phyloP scores from a whole-genome alignment of 2,329 filamentous ascomycete genomes.

The Gnomoniopsis sp. region DNA sequence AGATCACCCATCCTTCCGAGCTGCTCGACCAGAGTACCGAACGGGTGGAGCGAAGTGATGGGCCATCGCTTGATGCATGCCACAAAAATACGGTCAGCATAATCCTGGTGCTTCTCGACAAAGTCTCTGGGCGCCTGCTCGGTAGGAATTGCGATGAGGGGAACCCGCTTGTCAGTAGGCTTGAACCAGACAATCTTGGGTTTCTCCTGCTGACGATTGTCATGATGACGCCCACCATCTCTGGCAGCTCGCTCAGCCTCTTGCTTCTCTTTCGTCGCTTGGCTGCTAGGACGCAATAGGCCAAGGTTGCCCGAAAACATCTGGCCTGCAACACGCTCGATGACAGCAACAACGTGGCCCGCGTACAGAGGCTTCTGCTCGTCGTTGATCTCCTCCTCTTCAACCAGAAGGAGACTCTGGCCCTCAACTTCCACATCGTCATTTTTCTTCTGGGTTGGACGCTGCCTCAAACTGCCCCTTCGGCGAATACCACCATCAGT shows the following conservation, averaged over 20 bases:
- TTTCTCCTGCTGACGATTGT: slow-evolving; percentile 86
- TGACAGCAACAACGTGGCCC: slow-evolving; percentile 93
- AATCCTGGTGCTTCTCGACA: slow-evolving; percentile 97
- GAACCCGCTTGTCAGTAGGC: slow-evolving; percentile 97
- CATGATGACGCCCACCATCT: slow-evolving; percentile 75
- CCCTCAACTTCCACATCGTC: slow-evolving; percentile 98
- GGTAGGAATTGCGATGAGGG: slow-evolving; percentile 94
- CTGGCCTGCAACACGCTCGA: slow-evolving; percentile 94
- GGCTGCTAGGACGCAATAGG: slow-evolving; percentile 90
- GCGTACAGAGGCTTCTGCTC: slow-evolving; percentile 97
- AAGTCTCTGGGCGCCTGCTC: slow-evolving; percentile 97
- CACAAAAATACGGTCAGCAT: slow-evolving; percentile 96
- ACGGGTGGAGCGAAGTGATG: slow-evolving; percentile 98
- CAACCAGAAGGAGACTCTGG: slow-evolving; percentile 91
- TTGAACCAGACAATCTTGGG: slow-evolving; percentile 99
- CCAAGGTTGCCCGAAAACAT: slow-evolving; percentile 99
- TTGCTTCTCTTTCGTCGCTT: slow-evolving; percentile 99
- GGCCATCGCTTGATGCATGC: slow-evolving; percentile 99
- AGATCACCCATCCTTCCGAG: slow-evolving; percentile 96
- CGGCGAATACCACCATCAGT: slow-evolving; percentile 84
- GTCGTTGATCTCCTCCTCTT: slow-evolving; percentile 98
- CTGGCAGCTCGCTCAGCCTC: slow-evolving; percentile 92
- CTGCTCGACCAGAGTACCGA: slow-evolving; percentile 95
- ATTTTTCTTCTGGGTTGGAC: slow-evolving; percentile 99
- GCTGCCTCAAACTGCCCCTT: slow-evolving; percentile 91